Conservation (phyloP, 306 rosid genomes). For the Citrullus amarus region DNA sequence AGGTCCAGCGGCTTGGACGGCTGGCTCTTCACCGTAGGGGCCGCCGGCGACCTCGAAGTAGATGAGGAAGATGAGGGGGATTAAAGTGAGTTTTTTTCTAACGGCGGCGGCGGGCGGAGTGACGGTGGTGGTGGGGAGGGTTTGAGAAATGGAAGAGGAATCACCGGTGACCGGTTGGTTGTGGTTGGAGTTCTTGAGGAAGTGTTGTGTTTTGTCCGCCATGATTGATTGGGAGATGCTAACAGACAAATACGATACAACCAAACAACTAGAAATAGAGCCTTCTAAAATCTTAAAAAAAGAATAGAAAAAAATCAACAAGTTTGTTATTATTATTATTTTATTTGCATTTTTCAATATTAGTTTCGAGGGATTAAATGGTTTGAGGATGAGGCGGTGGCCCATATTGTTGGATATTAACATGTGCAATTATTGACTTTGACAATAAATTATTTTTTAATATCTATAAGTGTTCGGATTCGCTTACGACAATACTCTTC, state of each 20-base stretch:
- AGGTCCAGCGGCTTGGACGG: conserved; percentile 7
- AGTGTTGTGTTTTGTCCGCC: neutral
- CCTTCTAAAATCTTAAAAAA: no score
- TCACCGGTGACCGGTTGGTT: neutral
- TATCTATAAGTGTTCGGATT: no score
- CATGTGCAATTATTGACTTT: no score
- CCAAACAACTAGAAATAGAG: no score
- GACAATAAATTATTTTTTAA: no score
- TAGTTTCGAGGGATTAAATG: no score
- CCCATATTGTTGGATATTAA: no score
- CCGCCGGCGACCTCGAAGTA: conserved; percentile 12
- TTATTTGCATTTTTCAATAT: no score
- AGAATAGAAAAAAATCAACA: no score
- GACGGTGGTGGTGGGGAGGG: neutral
- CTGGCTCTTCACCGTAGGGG: conserved; percentile 6
- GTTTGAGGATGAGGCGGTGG: no score
- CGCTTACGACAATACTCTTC: no score
- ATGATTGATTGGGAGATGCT: neutral
- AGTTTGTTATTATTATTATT: no score
- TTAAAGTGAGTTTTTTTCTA: neutral
- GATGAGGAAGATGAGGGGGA: conserved; percentile 8
- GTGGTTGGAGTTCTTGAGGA: neutral
- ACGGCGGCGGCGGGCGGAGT: neutral
- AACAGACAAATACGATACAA: neutral
- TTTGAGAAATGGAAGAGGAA: neutral